Evolutionary conservation across 164 flowering plant species (phyloP), one percentile per base, ranked within the genome.

Genomic region (Protea cynaroides): DNA sequence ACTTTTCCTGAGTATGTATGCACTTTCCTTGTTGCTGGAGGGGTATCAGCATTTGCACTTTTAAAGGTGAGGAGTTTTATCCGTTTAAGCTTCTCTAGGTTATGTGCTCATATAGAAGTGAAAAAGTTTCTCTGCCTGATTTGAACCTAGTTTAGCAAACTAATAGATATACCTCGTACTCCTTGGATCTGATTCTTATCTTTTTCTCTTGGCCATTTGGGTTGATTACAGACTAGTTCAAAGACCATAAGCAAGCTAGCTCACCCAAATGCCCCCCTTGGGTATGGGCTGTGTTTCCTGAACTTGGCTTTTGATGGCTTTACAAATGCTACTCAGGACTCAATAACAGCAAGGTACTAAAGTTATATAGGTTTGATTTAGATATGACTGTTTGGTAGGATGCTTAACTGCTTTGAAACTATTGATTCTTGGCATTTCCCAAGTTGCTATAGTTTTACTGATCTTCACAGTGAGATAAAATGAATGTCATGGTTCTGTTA

Each of bases 311-410:
- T 94, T 70, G 98, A 94, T 79, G 98, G 98, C 52, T 94, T 91
- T 69, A 94, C 98, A 60, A 94, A 94, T 74, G 96, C 97, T 8
- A 89, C 98, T 59, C 98, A 94, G 75, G 98, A 94, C 78, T 90
- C 97, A 62, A 79, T 94, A 25, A 74, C 83, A 23, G 82, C 82
- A 75, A 90, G 97, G 99, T 94, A 78, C 37, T 51, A 13, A 17
- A 51, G 36, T 73, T 40, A 40, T 29, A 40, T 8, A 40, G 10
- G 46, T 6, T 40, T 40, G 46, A 37, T 49, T 44, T 24, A 15
- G 36, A 50, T 23, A 4, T 56, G 10, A 14, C 13, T 25, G 25
- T 40, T 9, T 40, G 4, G 46, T 40, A 40, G 46, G 4, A 40
- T 53, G 58, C 25, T n/a, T 34, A 13, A 13, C 44, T 49, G 9